Evolutionary conservation across 805 yeast genomes (phyloP), one percentile per base, ranked within the genome.

Genomic region (Maudiozyma turicensis): DNA sequence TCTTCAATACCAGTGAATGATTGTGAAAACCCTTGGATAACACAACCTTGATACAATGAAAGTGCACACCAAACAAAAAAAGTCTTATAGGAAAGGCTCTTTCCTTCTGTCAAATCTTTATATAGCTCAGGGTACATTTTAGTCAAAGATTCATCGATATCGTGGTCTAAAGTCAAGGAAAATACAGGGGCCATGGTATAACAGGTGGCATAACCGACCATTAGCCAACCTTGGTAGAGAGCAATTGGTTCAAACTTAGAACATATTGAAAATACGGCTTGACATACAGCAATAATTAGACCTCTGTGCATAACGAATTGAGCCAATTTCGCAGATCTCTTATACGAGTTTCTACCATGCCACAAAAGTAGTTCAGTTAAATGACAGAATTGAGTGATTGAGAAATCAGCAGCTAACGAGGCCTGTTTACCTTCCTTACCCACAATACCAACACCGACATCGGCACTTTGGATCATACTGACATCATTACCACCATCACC

Each of bases 401-500:
- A 87, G 68, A 91, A 93, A 66, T 93, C 99, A 0, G 99, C 98
- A 5, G 98, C 96, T 47, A 93, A 72, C 0, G 96, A 88, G 0
- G 99, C 99, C 66, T 93, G 99, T 54, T 84, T 84, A 35, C 99
- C 99, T 65, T 93, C 99, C 66, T 93, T 93, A 37, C 99, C 99
- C 20, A 93, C 99, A 56, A 93, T 93, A 49, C 99, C 99, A 31
- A 93, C 95, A 51, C 99, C 99, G 8, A 93, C 96, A 70, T 95
- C 96, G 0, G 99, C 99, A 56, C 95, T 84, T 68, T 93, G 99
- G 56, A 93, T 93, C 99, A 93, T 93, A 58, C 95, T 86, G 34
- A 93, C 99, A 68, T 93, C 99, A 61, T 93, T 93, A 58, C 99
- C 99, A 59, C 99, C 99, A 67, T 93, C 99, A 49, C 99, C 99